phyloP scores from a whole-genome alignment of 2,329 filamentous ascomycete species.

The Chlorencoelia australis region DNA sequence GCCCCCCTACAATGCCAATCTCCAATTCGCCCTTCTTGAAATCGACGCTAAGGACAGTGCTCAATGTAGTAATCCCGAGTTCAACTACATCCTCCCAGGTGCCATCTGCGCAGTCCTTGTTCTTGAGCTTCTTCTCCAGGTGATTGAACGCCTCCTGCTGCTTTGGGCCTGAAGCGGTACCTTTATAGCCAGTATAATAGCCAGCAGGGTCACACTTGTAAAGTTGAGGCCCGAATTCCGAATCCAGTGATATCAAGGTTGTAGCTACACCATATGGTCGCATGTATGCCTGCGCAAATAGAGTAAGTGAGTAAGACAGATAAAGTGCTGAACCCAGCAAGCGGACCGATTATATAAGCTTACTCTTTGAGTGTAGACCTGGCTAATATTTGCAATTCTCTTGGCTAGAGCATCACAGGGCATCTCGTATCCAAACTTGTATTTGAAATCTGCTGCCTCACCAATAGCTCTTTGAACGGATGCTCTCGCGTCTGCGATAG shows the following conservation, averaged over 20 bases:
- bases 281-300: conserved; percentile 71
- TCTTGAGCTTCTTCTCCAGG: conserved; percentile 99
- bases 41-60: conserved; percentile 94
- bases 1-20: conserved; percentile 91
- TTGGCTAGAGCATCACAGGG: conserved; percentile 94
- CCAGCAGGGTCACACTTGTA: conserved; percentile 98
- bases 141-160: conserved; percentile 98
- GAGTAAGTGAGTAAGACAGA: conserved; percentile 14
- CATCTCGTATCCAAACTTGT: conserved; percentile 99
- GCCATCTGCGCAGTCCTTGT: conserved; percentile 89
- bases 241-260: conserved; percentile 88
- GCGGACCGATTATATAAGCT: conserved; percentile 26
- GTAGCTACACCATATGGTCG: conserved; percentile 91
- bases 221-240: conserved; percentile 84
- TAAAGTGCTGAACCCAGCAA: conserved; percentile 24
- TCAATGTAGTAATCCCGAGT: conserved; percentile 87
- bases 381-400: conserved; percentile 95
- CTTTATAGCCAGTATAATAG: conserved; percentile 98
- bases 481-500: conserved; percentile 92
- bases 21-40: conserved; percentile 99
- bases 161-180: conserved; percentile 92
- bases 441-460: conserved; percentile 94
- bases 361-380: conserved; percentile 97
- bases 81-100: conserved; percentile 97
- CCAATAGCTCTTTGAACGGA: conserved; percentile 87